A percentile compares a stretch with the other conserved stretches of the same genome.
phyloP scores from a whole-genome alignment of 1,284 basidiomycete genomes.

The Heliocybe sulcata region DNA sequence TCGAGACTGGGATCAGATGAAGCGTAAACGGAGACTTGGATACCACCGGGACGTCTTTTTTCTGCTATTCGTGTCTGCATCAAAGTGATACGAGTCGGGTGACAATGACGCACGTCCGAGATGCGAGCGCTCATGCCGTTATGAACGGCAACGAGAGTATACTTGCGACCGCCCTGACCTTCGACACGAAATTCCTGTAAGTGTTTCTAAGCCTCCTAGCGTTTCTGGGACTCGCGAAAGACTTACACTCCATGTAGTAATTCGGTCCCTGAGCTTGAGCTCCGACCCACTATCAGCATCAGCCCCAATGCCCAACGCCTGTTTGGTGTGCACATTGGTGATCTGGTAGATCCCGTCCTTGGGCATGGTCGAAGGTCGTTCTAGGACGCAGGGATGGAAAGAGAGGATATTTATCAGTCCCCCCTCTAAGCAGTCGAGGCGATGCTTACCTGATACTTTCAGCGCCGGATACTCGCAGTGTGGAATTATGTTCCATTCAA shows the following conservation, averaged over 20 bases:
- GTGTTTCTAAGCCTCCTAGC: not conserved
- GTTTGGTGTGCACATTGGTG: not conserved
- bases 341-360: not conserved
- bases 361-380: not conserved
- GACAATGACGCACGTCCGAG: not conserved
- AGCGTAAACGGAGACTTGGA: not conserved
- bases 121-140: not conserved
- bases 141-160: not conserved
- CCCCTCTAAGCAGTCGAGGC: not conserved
- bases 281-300: not conserved
- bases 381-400: not conserved
- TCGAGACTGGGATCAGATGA: too few relatives aligned
- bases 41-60: not conserved
- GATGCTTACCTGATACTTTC: not conserved
- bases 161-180: not conserved
- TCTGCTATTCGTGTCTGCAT: not conserved
- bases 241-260: not conserved
- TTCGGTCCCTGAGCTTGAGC: not conserved
- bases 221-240: not conserved
- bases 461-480: not conserved
- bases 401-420: not conserved
- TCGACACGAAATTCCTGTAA: not conserved
- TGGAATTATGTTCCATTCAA: not conserved
- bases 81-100: not conserved
- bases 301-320: not conserved